These are phyloP conservation scores for Cenchrus fungigraminus DNA, from an alignment of 176 grass and related monocot genomes.

Conservation along the genomic window DNA sequence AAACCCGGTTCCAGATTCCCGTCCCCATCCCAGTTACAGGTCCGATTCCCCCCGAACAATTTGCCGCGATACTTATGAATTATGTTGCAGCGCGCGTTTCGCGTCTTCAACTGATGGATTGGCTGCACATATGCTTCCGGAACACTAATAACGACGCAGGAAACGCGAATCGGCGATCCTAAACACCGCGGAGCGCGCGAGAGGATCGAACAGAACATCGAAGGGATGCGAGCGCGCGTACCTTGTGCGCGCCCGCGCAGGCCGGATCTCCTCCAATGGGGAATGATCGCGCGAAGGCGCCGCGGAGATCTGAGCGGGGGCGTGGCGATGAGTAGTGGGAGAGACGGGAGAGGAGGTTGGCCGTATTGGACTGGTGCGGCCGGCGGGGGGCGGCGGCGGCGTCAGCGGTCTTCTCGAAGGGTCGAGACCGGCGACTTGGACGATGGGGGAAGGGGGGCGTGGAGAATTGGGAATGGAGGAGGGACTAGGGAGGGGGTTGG, in stretches of 20 bases:
- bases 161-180: background rate
- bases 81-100: background rate
- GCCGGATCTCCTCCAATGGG: constrained; percentile 14
- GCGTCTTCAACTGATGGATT: background rate
- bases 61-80: background rate
- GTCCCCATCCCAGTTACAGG: background rate
- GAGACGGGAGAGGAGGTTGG: background rate
- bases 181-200: background rate
- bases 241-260: constrained; percentile 7
- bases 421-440: background rate
- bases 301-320: constrained; percentile 19
- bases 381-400: constrained; percentile 2
- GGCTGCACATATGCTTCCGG: background rate
- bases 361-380: background rate
- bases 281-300: background rate
- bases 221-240: background rate
- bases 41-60: background rate
- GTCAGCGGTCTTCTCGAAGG: constrained; percentile 27
- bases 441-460: background rate
- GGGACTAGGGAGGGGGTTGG: background rate
- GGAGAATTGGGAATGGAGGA: background rate
- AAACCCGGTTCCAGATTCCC: constrained; percentile 5
- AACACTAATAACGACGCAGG: too few relatives aligned
- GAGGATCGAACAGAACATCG: background rate
- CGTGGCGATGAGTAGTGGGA: background rate